A percentile compares a stretch with the other conserved stretches of the same genome.
Evolutionary conservation across 495 filamentous ascomycete species (phyloP).

Genomic region (Aspergillus haitiensis): DNA sequence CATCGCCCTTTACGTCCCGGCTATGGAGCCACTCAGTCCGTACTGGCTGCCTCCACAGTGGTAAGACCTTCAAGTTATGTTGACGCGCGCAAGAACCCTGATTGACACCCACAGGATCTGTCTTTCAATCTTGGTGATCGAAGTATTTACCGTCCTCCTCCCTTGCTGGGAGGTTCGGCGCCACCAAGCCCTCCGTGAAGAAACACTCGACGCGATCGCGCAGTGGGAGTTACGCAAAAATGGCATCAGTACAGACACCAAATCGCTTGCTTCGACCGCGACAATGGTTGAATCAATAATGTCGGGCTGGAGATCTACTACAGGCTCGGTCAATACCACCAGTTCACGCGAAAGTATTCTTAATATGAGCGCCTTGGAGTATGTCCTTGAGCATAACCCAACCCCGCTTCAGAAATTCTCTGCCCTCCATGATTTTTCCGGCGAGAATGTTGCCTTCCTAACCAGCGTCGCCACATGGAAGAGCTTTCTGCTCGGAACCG

Average conservation of each 20-base stretch:
- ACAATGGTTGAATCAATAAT: conserved; percentile 39
- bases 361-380: conserved; percentile 60
- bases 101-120: conserved; percentile 45
- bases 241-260: conserved; percentile 24
- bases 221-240: conserved; percentile 38
- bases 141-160: conserved; percentile 55
- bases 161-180: conserved; percentile 57
- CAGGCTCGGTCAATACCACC: conserved; percentile 29
- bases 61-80: conserved; percentile 31
- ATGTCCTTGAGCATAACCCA: conserved; percentile 55
- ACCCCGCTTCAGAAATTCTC: conserved; percentile 59
- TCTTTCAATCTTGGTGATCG: conserved; percentile 53
- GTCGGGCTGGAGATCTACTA: conserved; percentile 36
- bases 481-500: conserved; percentile 25
- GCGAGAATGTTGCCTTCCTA: conserved; percentile 68
- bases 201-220: conserved; percentile 39
- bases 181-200: conserved; percentile 45
- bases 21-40: conserved; percentile 53
- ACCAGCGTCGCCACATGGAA: conserved; percentile 59
- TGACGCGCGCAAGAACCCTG: neutral
- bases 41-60: conserved; percentile 59
- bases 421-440: conserved; percentile 62
- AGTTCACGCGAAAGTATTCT: conserved; percentile 44
- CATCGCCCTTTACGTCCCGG: conserved; percentile 57
- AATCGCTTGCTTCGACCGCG: conserved; percentile 31